Base-by-base conservation (phyloP, 192 early-diverging fungal species). In the Podila epigama region DNA sequence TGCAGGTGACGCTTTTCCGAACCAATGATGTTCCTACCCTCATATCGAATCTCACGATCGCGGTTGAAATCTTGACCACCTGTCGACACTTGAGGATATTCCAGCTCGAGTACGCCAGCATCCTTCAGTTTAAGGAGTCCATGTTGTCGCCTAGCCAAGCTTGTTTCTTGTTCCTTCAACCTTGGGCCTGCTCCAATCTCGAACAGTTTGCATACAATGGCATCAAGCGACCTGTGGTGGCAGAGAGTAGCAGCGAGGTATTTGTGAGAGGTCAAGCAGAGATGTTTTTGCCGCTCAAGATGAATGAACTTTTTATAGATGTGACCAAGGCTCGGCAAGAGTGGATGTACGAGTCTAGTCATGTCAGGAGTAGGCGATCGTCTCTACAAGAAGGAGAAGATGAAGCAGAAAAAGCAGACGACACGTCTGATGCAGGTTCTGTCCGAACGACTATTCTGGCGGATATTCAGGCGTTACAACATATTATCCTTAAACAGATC, bases 161-260 rank as follows among this genome's bases (percentile, higher is more conserved):
- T 12, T 57, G 55, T 18, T 16, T 34, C 33, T 20, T 57, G 4
- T 57, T 57, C 33, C 18, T 33, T 11, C 32, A 57, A 10, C 32
- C 31, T 32, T 57, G 55, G 55, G 1, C 1, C 34, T 57, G 55
- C 6, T 35, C 32, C n/a, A 0, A n/a, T 18, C 55, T 57, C 32
- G 55, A 57, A 8, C 29, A 16, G 11, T 35, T 57, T n/a, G n/a
- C 32, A 3, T 57, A 33, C 29, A 57, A n/a, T 35, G 55, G 55
- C 5, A 57, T 57, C 28, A 57, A 57, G n/a, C 52, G 52, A 15
- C 52, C 10, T 54, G 27, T 54, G 52, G 25, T n/a, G n/a, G n/a
- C n/a, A 32, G 9, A 20, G 29, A 57, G 55, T n/a, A 1, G 3
- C 15, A 37, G 55, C 12, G n/a, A n/a, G 29, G 8, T 7, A 6